Conservation (phyloP, 352 stramenopile genomes). For the Pythium inflatum region DNA sequence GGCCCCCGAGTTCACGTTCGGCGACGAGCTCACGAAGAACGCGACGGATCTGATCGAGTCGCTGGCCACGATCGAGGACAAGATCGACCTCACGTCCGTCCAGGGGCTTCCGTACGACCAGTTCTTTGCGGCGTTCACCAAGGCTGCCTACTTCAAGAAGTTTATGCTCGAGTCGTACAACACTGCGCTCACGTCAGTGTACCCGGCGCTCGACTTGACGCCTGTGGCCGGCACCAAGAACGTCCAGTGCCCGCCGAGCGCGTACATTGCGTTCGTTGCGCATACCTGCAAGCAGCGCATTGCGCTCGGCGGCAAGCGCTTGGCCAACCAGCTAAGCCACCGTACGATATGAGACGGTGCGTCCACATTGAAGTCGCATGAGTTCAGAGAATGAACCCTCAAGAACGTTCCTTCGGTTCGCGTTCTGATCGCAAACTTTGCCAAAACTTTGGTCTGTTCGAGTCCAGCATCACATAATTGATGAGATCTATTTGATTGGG, state of each 20-base stretch:
- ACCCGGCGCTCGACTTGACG: slow-evolving; percentile 34
- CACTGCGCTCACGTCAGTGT: slow-evolving; percentile 27
- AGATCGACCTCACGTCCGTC: slow-evolving; percentile 21
- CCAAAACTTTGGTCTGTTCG: no score
- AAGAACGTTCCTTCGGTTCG: no score
- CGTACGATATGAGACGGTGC: no score
- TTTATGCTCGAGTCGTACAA: slow-evolving; percentile 39
- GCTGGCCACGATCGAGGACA: slow-evolving; percentile 25
- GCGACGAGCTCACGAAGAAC: slow-evolving; percentile 38
- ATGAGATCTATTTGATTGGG: no score
- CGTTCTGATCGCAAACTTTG: no score
- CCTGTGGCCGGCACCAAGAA: slow-evolving; percentile 28
- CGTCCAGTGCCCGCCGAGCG: slow-evolving; percentile 41
- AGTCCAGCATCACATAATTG: no score
- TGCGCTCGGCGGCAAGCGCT: slow-evolving; percentile 33
- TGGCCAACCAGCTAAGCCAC: slow-evolving; percentile 45
- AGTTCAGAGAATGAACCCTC: no score
- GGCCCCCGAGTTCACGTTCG: slow-evolving; percentile 24
- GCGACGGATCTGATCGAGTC: slow-evolving; percentile 46
- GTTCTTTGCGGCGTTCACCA: slow-evolving; percentile 28
- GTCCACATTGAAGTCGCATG: no score
- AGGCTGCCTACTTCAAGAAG: slow-evolving; percentile 27
- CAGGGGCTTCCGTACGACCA: slow-evolving; percentile 26
- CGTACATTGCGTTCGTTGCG: slow-evolving; percentile 39
- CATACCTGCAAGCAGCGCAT: slow-evolving; percentile 33